Conservation (phyloP, 2,329 filamentous ascomycete species). For the Claviceps pazoutovae region DNA sequence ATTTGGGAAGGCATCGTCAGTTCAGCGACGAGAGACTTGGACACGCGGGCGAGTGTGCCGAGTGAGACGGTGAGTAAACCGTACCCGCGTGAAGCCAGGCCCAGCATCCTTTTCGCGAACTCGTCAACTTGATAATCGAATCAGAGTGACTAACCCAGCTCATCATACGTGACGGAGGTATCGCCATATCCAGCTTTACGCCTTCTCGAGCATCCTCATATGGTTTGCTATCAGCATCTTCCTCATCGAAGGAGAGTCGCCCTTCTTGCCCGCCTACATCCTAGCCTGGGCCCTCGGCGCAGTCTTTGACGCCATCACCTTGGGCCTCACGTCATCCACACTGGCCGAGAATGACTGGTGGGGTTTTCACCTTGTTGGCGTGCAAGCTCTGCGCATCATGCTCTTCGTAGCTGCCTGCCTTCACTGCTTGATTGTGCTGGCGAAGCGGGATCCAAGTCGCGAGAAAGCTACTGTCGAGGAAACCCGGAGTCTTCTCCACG, state of each 20-base stretch:
- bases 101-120: too few species aligned
- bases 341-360: neutral
- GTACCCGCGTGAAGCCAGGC: too few species aligned
- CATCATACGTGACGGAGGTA: too few species aligned
- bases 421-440: neutral
- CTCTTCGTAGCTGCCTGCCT: neutral
- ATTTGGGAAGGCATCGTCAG: conserved; percentile 1
- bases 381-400: neutral
- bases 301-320: conserved; percentile 1
- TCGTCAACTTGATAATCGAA: too few species aligned
- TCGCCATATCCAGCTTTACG: neutral
- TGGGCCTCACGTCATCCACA: neutral
- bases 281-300: conserved; percentile 4
- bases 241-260: conserved; percentile 4
- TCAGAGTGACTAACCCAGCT: neutral
- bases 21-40: neutral
- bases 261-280: conserved; percentile 7
- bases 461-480: conserved; percentile 1
- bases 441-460: neutral
- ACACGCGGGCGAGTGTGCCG: neutral
- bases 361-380: neutral
- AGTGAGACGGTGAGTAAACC: neutral
- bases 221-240: conserved; percentile 6
- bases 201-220: conserved; percentile 3
- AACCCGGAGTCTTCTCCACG: conserved; percentile 1